These are phyloP conservation scores for Dactylellina parvicollis DNA, from an alignment of 2,329 filamentous ascomycete genomes.

Conservation along the genomic window DNA sequence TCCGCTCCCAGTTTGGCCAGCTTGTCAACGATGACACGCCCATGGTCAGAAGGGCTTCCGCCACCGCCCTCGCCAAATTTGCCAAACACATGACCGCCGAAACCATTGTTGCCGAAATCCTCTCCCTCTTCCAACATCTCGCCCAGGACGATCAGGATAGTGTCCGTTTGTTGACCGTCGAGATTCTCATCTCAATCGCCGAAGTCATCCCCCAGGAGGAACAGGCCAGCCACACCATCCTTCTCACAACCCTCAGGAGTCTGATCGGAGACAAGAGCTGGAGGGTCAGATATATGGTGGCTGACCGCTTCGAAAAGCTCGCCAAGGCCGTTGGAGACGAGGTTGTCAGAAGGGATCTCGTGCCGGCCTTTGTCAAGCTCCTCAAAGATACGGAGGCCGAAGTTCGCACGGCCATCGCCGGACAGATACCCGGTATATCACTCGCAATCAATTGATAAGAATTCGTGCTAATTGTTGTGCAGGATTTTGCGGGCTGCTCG, in stretches of 20 bases:
- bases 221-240: conserved; percentile 91
- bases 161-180: conserved; percentile 92
- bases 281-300: conserved; percentile 99
- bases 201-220: conserved; percentile 98
- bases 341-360: conserved; percentile 90
- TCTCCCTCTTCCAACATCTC: conserved; percentile 96
- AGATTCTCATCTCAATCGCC: conserved; percentile 94
- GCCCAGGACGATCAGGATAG: conserved; percentile 97
- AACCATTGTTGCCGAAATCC: conserved; percentile 97
- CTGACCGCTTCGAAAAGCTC: conserved; percentile 98
- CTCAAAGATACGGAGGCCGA: conserved; percentile 98
- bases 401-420: conserved; percentile 94
- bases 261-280: conserved; percentile 99
- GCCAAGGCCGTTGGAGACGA: conserved; percentile 98
- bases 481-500: conserved; percentile 92
- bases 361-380: conserved; percentile 95
- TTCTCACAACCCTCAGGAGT: conserved; percentile 87
- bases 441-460: not conserved
- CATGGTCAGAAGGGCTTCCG: conserved; percentile 97
- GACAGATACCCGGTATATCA: conserved; percentile 84
- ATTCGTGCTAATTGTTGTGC: conserved; percentile 53
- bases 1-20: conserved; percentile 89
- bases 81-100: conserved; percentile 94
- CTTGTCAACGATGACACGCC: conserved; percentile 98
- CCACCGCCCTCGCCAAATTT: conserved; percentile 96